Evolutionary conservation across 306 rosid species (phyloP), one percentile per base, ranked within the genome.

Genomic region (Styphnolobium japonicum): DNA sequence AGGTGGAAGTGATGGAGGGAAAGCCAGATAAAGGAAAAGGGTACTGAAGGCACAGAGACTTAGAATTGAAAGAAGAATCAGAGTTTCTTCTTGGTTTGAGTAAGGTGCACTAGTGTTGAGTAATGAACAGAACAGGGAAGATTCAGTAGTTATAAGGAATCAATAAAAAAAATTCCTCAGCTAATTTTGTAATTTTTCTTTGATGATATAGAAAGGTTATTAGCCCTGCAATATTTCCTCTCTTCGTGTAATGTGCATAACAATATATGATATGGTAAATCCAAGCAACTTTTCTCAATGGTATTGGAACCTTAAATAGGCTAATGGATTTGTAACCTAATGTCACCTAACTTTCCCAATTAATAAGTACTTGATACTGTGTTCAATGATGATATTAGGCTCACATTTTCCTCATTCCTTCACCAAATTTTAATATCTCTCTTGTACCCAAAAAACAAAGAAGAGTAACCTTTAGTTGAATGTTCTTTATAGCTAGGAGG

Each of bases 41-140:
- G 76, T 10, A 61, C 27, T 11, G 7, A 58, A 34, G 82, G 55
- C 83, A 88, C 48, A 31, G 36, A 51, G 68, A 22, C 74, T 76
- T 31, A 61, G 89, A 81, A 81, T 83, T 75, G 49, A 60, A 80
- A 78, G 84, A 73, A 83, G 80, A 88, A 76, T 74, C 71, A 79
- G 69, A 75, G 36, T 69, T 75, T 62, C 71, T 51, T 72, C 63
- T 31, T 73, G 75, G 62, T 18, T 84, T 69, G 64, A 40, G 53
- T 71, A 60, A 23, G 82, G 81, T 34, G 37, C 31, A 33, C 82
- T 83, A 82, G 83, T 84, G 64, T 79, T 82, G 71, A 73, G 80
- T 61, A 78, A 84, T 81, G 75, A 84, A 81, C 83, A 85, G 68
- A 84, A 67, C 58, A 43, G 8, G 82, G 80, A 68, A 22, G 78